These are phyloP conservation scores for Neurospora intermedia DNA, from an alignment of 495 filamentous ascomycete species.

Conservation along the genomic window DNA sequence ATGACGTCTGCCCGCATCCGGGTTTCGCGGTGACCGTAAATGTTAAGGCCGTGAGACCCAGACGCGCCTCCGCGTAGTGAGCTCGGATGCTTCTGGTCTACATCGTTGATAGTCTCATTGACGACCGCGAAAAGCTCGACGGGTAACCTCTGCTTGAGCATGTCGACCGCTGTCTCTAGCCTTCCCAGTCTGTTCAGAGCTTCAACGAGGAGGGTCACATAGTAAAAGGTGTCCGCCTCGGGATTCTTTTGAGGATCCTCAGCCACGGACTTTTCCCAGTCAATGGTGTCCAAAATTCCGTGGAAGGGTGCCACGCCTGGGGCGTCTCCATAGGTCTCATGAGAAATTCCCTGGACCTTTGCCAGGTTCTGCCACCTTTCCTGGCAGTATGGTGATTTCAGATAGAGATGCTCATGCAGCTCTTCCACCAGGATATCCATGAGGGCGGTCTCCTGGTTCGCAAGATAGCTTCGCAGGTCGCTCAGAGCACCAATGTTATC, in stretches of 20 bases:
- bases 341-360: conserved; percentile 36
- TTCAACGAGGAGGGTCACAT: conserved; percentile 81
- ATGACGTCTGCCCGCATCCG: conserved; percentile 70
- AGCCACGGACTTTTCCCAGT: conserved; percentile 53
- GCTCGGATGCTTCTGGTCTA: conserved; percentile 81
- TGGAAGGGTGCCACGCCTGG: conserved; percentile 50
- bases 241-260: conserved; percentile 88
- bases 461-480: conserved; percentile 78
- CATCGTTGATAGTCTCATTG: conserved; percentile 86
- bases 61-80: conserved; percentile 45
- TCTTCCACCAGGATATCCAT: conserved; percentile 95
- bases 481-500: conserved; percentile 84
- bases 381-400: conserved; percentile 93
- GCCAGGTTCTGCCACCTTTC: conserved; percentile 78
- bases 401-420: conserved; percentile 90
- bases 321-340: conserved; percentile 35
- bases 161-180: conserved; percentile 75
- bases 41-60: conserved; percentile 49
- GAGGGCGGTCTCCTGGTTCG: conserved; percentile 81
- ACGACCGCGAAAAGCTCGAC: conserved; percentile 91
- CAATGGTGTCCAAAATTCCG: conserved; percentile 66
- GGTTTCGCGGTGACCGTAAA: conserved; percentile 54
- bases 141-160: conserved; percentile 82
- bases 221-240: conserved; percentile 88
- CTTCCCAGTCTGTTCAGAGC: conserved; percentile 78